A percentile compares a stretch with the other conserved stretches of the same genome.
Evolutionary conservation across 1,284 basidiomycete species (phyloP).

Genomic region (Takashimella tepidaria): DNA sequence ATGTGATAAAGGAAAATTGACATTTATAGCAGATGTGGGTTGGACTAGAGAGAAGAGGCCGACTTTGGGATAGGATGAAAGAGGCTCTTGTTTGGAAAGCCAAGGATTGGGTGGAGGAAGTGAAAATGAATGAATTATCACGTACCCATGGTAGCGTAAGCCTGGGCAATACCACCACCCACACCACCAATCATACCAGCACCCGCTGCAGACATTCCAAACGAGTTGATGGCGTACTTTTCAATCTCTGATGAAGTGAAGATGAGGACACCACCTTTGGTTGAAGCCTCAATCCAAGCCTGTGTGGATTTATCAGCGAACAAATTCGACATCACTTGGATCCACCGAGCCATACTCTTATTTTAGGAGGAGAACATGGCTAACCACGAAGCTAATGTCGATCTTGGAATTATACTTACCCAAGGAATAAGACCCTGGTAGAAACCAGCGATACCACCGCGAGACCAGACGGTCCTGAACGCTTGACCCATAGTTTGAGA

Average conservation of each 20-base stretch:
- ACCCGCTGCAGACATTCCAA: constrained; percentile 72
- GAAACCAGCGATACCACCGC: constrained; percentile 85
- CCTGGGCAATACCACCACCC: constrained; percentile 95
- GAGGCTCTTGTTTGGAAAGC: too few species aligned
- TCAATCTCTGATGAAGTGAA: constrained; percentile 97
- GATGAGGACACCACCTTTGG: constrained; percentile 92
- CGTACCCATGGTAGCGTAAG: constrained; percentile 98
- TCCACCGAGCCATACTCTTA: too few species aligned
- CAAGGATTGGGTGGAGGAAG: too few species aligned
- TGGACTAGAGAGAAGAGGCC: too few species aligned
- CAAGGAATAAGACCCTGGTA: constrained; percentile 99
- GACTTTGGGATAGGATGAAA: too few species aligned
- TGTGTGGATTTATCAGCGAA: constrained; percentile 45
- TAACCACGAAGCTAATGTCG: not conserved
- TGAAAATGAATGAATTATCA: too few species aligned
- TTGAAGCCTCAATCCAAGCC: constrained; percentile 99
- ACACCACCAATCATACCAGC: constrained; percentile 93
- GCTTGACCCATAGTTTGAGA: constrained; percentile 86
- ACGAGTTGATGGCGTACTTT: constrained; percentile 55
- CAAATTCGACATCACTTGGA: too few species aligned
- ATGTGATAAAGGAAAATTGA: too few species aligned
- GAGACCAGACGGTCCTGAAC: constrained; percentile 77
- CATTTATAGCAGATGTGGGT: too few species aligned
- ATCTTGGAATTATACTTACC: constrained; percentile 55
- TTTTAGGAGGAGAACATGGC: too few species aligned